phyloP scores from a whole-genome alignment of 176 grass and related monocot species.

The Themeda triandra region DNA sequence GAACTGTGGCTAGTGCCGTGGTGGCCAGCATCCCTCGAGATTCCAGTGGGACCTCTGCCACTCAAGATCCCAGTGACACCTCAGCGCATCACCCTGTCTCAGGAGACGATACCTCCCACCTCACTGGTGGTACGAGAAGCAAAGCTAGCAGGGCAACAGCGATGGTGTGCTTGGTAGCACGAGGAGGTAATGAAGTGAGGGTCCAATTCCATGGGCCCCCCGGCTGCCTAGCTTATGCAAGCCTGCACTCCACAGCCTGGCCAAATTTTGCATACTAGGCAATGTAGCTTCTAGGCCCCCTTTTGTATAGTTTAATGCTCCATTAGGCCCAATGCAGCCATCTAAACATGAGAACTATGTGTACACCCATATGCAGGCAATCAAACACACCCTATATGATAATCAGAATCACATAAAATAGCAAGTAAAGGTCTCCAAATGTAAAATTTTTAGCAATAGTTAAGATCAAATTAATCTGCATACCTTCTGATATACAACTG shows the following conservation, averaged over 20 bases:
- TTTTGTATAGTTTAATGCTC: not conserved
- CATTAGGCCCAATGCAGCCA: not conserved
- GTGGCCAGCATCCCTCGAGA: not conserved
- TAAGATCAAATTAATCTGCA: slow-evolving; percentile 1
- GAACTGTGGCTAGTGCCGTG: not conserved
- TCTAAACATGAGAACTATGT: not conserved
- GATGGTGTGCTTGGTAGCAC: not conserved
- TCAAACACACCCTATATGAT: not conserved
- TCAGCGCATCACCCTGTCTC: not conserved
- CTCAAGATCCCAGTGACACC: not conserved
- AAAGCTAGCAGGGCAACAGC: not conserved
- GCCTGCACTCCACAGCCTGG: not conserved
- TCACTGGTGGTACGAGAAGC: not conserved
- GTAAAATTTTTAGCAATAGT: not conserved
- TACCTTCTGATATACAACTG: slow-evolving; percentile 98
- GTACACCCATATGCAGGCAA: not conserved
- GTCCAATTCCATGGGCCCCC: not conserved
- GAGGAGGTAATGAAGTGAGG: not conserved
- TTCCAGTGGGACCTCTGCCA: not conserved
- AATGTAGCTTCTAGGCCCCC: not conserved
- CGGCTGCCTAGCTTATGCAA: not conserved
- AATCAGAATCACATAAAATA: not conserved
- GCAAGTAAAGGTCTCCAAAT: not conserved
- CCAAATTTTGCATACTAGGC: not conserved
- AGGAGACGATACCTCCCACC: not conserved